Conservation (phyloP, 257 asterid species). For the Misopates orontium region DNA sequence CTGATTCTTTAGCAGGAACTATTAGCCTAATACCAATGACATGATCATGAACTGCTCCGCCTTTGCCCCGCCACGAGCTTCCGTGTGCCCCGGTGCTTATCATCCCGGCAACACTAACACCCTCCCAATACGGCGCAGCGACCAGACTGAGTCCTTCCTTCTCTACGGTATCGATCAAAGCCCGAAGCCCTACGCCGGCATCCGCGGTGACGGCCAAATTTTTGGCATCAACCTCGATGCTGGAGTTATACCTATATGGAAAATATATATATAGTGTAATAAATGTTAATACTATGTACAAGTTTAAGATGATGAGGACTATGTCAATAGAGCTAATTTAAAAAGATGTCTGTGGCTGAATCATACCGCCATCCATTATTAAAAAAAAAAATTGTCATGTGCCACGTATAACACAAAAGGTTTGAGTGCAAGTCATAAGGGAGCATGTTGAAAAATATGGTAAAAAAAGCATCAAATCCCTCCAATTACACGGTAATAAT, state of each 20-base stretch:
- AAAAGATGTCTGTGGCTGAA: too few species aligned
- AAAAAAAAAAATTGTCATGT: too few species aligned
- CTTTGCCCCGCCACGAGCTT: constrained; percentile 90
- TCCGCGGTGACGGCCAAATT: constrained; percentile 54
- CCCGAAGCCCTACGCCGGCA: constrained; percentile 68
- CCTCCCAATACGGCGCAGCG: constrained; percentile 90
- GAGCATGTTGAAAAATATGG: too few species aligned
- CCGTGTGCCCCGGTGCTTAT: constrained; percentile 89
- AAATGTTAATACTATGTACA: too few species aligned
- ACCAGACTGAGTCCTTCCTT: constrained; percentile 62
- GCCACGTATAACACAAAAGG: too few species aligned
- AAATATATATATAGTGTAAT: too few species aligned
- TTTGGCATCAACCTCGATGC: constrained; percentile 40
- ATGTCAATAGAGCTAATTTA: too few species aligned
- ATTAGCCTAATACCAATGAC: constrained; percentile 54
- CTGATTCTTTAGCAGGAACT: constrained; percentile 45
- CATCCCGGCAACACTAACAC: constrained; percentile 72
- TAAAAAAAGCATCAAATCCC: too few species aligned
- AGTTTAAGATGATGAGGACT: too few species aligned
- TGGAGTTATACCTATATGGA: neutral
- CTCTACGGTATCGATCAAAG: constrained; percentile 55
- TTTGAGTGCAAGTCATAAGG: too few species aligned
- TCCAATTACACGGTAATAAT: too few species aligned
- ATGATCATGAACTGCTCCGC: constrained; percentile 87
- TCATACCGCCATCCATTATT: too few species aligned